Percentiles rank a stretch among this genome's conserved stretches.
phyloP scores from a whole-genome alignment of 768 basidiomycete species.

The Suillus placidus region DNA sequence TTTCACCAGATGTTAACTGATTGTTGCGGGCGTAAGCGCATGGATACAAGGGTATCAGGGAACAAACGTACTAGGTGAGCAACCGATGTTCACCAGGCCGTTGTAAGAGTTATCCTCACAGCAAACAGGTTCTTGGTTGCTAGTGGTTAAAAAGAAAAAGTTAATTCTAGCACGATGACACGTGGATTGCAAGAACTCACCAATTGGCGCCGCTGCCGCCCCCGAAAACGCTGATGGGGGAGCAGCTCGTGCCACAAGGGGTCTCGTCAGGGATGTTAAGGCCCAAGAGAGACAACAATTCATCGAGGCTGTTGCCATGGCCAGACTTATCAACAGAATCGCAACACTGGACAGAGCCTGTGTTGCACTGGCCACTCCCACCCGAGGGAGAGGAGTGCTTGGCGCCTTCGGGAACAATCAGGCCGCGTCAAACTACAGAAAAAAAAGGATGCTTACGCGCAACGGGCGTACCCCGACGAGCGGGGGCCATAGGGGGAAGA shows the following conservation, averaged over 20 bases:
- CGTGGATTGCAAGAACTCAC: slow-evolving; percentile 12
- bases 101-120: slow-evolving; percentile 37
- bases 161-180: neutral
- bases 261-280: neutral
- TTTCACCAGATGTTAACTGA: slow-evolving; percentile 20
- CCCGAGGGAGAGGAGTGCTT: slow-evolving; percentile 39
- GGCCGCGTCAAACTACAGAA: neutral
- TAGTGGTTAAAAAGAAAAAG: slow-evolving; percentile 17
- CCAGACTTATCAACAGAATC: neutral
- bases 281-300: slow-evolving; percentile 7
- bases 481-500: slow-evolving; percentile 50
- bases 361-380: slow-evolving; percentile 19
- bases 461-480: slow-evolving; percentile 34
- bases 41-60: neutral
- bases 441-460: slow-evolving; percentile 29
- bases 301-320: accelerated
- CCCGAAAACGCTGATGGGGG: slow-evolving; percentile 32
- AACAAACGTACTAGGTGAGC: slow-evolving; percentile 37
- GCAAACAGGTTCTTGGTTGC: slow-evolving; percentile 41
- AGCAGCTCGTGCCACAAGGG: slow-evolving; percentile 35
- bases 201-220: slow-evolving; percentile 18
- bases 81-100: slow-evolving; percentile 44
- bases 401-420: slow-evolving; percentile 35
- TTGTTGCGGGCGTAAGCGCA: neutral
- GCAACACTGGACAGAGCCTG: slow-evolving; percentile 27